Base-by-base conservation (phyloP, 768 basidiomycete genomes). In the Rhodotorula sphaerocarpa region DNA sequence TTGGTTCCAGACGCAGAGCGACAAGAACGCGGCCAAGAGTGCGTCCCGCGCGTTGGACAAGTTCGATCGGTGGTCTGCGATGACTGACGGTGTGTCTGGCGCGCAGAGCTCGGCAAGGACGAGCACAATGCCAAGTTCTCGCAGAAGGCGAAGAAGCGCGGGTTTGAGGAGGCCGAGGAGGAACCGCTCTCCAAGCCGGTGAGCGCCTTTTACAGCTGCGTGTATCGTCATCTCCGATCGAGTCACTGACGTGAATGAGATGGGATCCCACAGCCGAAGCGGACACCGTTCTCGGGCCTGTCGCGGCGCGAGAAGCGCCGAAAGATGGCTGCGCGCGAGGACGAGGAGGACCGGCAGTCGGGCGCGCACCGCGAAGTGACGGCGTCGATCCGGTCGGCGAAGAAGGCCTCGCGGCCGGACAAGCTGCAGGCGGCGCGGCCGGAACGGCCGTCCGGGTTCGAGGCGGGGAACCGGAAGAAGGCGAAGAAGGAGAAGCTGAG, bases 1-100 rank as follows among this genome's bases (percentile, higher is more conserved):
- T n/a, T 99, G 95, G 95, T 99, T 99, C 81, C 95, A 96, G 77
- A 83, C 81, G 14, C 79, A 80, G 59, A 87, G 86, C 74, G 90
- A 95, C 71, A 96, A 87, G 77, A 76, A 79, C 65, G 82, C 81
- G 63, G 81, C 90, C 7, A 83, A 86, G 82, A 86, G 91, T 93
- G 65, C 45, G 74, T 59, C 41, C 46, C 5, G n/a, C 3, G 5
- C 23, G 10, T 34, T 7, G n/a, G 7, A 31, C 34, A 18, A 14
- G 16, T 10, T 3, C 31, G 55, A 30, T 41, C 25, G 3, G 43
- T 36, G 55, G 28, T n/a, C 50, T 48, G 23, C 44, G n/a, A n/a
- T n/a, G n/a, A 28, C 11, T 56, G 36, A 7, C 11, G 23, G 10
- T 34, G 11, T 25, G 7, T 2, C 39, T 43, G n/a, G 4, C n/a